Base-by-base conservation (phyloP, 257 asterid species). In the Verbena officinalis region DNA sequence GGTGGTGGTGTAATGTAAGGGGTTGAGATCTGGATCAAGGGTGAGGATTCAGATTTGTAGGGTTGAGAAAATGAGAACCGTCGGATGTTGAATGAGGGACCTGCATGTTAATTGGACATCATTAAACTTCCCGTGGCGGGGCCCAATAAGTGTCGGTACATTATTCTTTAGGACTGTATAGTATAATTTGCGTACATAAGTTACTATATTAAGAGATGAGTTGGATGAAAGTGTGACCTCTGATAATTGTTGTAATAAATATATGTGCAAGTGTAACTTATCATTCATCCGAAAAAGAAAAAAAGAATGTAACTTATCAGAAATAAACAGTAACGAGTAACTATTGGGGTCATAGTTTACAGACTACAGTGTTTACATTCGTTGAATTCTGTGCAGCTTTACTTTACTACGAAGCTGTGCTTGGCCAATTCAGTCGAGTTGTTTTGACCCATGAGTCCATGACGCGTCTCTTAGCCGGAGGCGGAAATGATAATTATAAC, bases 1-100 rank as follows among this genome's bases (percentile, higher is more conserved):
- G n/a, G n/a, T n/a, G n/a, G n/a, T n/a, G n/a, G n/a, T n/a, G n/a
- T n/a, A n/a, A n/a, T n/a, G n/a, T n/a, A 23, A 20, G 16, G 14
- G 68, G 49, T 27, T 44, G 55, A 70, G 96, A 81, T 85, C 80
- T 65, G 80, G 67, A 49, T 62, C 49, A 59, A 89, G 15, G 95
- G 96, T 68, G 59, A 68, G 48, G 89, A 79, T 83, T 63, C 59
- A 80, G 97, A 85, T 85, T 83, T 81, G 83, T 7, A 55, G 48
- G 33, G 44, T 0, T 10, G 53, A 39, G 21, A 30, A 40, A 62
- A 68, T 46, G 27, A 49, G 66, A 34, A 16, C 73, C 57, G 80
- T 74, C 13, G 78, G 81, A 80, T 77, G 50, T 38, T 4, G 68
- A 62, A 17, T 17, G 59, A 13, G 52, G 49, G 62, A 59, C 23